Evolutionary conservation across 2,329 filamentous ascomycete genomes (phyloP), one percentile per base, ranked within the genome.

Genomic region (Colletotrichum sp.): DNA sequence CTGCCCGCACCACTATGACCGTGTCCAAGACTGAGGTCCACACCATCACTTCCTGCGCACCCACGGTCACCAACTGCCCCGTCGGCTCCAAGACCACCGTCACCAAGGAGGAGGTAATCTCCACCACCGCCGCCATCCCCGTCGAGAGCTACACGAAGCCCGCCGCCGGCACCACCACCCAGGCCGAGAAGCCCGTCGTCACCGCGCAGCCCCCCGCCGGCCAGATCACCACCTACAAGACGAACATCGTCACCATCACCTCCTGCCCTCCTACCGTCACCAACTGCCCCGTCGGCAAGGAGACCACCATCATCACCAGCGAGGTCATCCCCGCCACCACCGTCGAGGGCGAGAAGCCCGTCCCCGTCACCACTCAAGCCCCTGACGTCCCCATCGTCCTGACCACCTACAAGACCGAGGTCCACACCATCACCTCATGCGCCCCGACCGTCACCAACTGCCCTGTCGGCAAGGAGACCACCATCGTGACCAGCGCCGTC

Each of bases 241-340:
- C 84, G 22, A 78, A 78, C n/a, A 80, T 91, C 77, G 86, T 89
- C 77, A 92, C 90, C 78, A 86, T 91, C 82, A 91, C 88, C 80
- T 88, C 88, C 48, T 92, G 90, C 82, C 87, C 86, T 64, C 84
- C 89, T n/a, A 80, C 80, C 9, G 82, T 76, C 15, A 70, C 72
- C 48, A 77, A 67, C 70, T 77, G 75, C 64, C 73, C 77, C 30
- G 65, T 52, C 30, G 56, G 56, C 13, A 32, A 69, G 36, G 60
- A 65, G 30, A 61, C 58, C 7, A 64, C 65, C 2, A 27, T 60
- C 30, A 10, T 72, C 58, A 64, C 83, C 30, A 60, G 43, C 58
- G 66, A 77, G 67, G 8, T 78, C 74, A 13, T 80, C 28, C 78
- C 76, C 27, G 78, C 77, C 25, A 76, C 76, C 52, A 76, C 56